phyloP scores from a whole-genome alignment of 2,329 filamentous ascomycete genomes.

The Leptographium flavum region DNA sequence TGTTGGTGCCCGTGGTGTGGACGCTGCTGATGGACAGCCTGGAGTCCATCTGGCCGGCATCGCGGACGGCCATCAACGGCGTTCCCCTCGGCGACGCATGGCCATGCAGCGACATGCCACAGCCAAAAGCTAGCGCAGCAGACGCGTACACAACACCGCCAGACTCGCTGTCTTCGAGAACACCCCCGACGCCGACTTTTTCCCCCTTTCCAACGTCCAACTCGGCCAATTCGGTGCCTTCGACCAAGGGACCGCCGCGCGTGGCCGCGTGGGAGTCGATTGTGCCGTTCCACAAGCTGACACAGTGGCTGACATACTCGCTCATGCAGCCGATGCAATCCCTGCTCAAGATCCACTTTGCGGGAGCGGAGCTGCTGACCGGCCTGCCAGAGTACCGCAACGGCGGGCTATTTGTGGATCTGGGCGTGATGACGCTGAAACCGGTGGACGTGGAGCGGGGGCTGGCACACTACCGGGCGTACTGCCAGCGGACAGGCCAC shows the following conservation, averaged over 20 bases:
- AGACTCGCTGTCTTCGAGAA: not conserved
- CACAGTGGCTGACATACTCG: conserved; percentile 89
- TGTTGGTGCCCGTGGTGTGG: conserved; percentile 81
- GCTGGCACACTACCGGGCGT: conserved; percentile 36
- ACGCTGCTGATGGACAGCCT: conserved; percentile 78
- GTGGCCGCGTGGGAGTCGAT: conserved; percentile 64
- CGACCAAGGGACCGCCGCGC: not conserved
- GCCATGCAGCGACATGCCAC: conserved; percentile 74
- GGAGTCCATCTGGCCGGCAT: conserved; percentile 74
- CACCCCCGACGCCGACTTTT: conserved; percentile 34
- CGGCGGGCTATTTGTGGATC: conserved; percentile 74
- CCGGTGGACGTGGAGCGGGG: conserved; percentile 27
- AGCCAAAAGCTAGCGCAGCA: conserved; percentile 14
- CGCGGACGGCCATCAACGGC: conserved; percentile 76
- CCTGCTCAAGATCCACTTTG: conserved; percentile 35
- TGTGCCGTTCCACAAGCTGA: conserved; percentile 55
- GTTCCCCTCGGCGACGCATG: conserved; percentile 85
- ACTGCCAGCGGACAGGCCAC: conserved; percentile 57
- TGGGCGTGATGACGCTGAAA: conserved; percentile 55
- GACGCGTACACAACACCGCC: conserved; percentile 6
- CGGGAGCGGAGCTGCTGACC: conserved; percentile 61
- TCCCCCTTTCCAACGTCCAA: conserved; percentile 29
- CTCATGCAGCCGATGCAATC: conserved; percentile 53
- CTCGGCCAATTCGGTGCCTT: conserved; percentile 17
- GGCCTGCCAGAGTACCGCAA: conserved; percentile 88